Percentiles rank a stretch among this genome's conserved stretches.
Conservation (phyloP, 148 eudicot genomes). For the Rhododendron kiyosumense region DNA sequence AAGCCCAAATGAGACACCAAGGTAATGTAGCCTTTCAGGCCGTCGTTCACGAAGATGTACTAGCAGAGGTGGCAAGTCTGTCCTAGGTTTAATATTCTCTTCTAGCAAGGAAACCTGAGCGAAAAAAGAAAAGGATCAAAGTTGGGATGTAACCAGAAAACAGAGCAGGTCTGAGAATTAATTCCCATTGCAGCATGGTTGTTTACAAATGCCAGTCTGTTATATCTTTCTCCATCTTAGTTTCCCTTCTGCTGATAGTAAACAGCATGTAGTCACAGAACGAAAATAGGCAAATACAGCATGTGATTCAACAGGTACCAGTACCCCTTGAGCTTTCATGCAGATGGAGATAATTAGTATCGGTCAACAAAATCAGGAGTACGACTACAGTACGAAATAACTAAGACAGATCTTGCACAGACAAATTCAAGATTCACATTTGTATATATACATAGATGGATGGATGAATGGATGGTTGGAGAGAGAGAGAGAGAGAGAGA, state of each 20-base stretch:
- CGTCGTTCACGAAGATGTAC: conserved; percentile 73
- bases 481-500: background rate
- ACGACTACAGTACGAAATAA: background rate
- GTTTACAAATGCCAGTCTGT: background rate
- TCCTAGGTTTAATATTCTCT: conserved; percentile 77
- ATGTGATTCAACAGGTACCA: background rate
- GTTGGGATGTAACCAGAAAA: background rate
- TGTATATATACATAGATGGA: background rate
- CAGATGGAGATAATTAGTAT: background rate
- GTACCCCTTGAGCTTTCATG: background rate
- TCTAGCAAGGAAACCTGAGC: conserved; percentile 78
- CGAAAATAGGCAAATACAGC: background rate
- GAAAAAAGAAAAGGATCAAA: background rate
- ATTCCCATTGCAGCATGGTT: background rate
- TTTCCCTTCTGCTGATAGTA: background rate
- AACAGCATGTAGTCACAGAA: background rate
- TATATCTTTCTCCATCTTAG: background rate
- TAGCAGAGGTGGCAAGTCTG: conserved; percentile 85
- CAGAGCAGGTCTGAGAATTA: background rate
- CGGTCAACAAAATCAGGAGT: background rate
- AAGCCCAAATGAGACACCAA: conserved; percentile 97
- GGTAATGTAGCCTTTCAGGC: conserved; percentile 86
- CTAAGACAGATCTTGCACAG: background rate
- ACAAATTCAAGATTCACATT: background rate
- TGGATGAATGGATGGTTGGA: no score